Conservation (phyloP, 2,329 filamentous ascomycete species). For the Balansia obtecta region DNA sequence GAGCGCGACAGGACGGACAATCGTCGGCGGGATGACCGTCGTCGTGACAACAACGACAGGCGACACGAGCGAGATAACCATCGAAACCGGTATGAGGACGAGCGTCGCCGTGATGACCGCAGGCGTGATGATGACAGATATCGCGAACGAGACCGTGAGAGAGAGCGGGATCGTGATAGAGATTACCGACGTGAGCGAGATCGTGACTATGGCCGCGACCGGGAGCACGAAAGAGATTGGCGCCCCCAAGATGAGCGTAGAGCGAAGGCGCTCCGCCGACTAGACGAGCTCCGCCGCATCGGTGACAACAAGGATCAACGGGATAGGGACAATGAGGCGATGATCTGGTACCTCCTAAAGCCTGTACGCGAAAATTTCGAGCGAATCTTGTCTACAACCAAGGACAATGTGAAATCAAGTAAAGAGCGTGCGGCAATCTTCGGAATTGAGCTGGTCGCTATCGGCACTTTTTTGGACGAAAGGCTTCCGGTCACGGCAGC, state of each 20-base stretch:
- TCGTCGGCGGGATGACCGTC: conserved; percentile 7
- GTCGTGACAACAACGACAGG: conserved; percentile 15
- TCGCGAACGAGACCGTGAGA: conserved; percentile 11
- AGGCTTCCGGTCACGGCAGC: conserved; percentile 28
- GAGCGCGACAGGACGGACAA: conserved; percentile 10
- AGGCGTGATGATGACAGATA: conserved; percentile 12
- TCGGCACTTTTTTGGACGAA: conserved; percentile 49
- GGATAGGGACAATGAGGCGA: conserved; percentile 30
- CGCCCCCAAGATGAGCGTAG: conserved; percentile 27
- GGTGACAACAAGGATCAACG: conserved; percentile 38
- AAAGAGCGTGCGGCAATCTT: conserved; percentile 50
- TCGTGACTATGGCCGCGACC: conserved; percentile 13
- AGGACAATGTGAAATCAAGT: conserved; percentile 48
- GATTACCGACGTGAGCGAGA: conserved; percentile 12
- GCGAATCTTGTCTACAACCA: conserved; percentile 46
- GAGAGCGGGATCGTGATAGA: conserved; percentile 12
- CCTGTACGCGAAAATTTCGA: conserved; percentile 49
- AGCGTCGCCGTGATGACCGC: conserved; percentile 16
- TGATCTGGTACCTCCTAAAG: conserved; percentile 39
- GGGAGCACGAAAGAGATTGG: conserved; percentile 14
- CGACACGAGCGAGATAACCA: conserved; percentile 17
- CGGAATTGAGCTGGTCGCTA: conserved; percentile 46
- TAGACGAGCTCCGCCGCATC: conserved; percentile 31
- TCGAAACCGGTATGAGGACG: conserved; percentile 22
- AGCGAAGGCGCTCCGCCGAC: conserved; percentile 26